Evolutionary conservation across 1,284 basidiomycete species (phyloP).

Genomic region (Trametes pubescens): DNA sequence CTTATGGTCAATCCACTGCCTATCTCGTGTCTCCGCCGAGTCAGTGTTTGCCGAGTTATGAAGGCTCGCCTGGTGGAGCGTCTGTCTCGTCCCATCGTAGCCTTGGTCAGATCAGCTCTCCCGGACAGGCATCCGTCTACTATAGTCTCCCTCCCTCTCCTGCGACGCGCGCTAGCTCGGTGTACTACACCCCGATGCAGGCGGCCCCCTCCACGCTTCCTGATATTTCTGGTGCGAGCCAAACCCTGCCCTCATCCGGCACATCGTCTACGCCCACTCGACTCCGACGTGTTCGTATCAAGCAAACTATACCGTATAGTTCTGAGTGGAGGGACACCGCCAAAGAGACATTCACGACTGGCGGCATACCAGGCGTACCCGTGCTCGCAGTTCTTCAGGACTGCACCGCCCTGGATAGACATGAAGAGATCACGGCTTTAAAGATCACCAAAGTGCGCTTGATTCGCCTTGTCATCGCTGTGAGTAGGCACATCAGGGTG

Average conservation of each 20-base stretch:
- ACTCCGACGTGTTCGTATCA: constrained; percentile 19
- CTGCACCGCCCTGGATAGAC: constrained; percentile 17
- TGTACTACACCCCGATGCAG: constrained; percentile 2
- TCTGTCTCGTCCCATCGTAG: constrained; percentile 8
- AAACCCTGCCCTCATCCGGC: background rate
- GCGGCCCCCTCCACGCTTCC: constrained; percentile 1
- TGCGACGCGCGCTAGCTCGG: background rate
- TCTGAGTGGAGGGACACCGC: constrained; percentile 5
- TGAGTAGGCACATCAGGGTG: constrained; percentile 13
- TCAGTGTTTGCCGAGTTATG: background rate
- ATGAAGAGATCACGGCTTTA: constrained; percentile 26
- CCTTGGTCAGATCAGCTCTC: constrained; percentile 11
- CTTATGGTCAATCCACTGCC: constrained; percentile 1
- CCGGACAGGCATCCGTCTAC: constrained; percentile 8
- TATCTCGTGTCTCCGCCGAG: constrained; percentile 7
- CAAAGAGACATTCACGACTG: constrained; percentile 23
- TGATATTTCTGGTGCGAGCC: background rate
- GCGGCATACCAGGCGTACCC: constrained; percentile 27
- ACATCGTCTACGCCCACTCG: background rate
- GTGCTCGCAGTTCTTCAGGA: constrained; percentile 28
- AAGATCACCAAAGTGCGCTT: constrained; percentile 28
- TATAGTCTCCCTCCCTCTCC: constrained; percentile 10
- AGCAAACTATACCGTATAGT: constrained; percentile 21
- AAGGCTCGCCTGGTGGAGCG: background rate
- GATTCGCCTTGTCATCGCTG: constrained; percentile 31